Base-by-base conservation (phyloP, 306 rosid genomes). In the Rosa persica region DNA sequence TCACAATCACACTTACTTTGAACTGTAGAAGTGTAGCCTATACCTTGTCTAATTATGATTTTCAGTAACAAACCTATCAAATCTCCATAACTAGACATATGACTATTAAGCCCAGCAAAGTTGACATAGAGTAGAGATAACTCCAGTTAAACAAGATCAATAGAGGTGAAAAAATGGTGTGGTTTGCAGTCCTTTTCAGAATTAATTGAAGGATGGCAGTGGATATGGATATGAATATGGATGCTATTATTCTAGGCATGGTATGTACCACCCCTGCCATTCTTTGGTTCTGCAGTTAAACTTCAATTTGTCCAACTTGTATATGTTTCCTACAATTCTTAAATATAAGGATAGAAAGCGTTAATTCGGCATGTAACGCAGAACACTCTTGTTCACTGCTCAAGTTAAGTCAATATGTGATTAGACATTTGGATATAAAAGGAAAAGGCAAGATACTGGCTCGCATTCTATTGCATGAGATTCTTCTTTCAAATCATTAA, bases 271-370 rank as follows among this genome's bases (percentile, higher is more conserved):
- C 13, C 4, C 23, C 49, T 34, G 61, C 17, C 48, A 34, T 67
- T 51, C 60, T 44, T 15, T 30, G 36, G 47, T 27, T 23, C 47
- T 44, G 51, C n/a, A 44, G 43, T 30, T 34, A 44, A 72, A 66
- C 54, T 39, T 73, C 38, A 25, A 54, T 12, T 47, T 61, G 12
- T 47, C 38, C 76, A 48, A 76, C 68, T n/a, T 48, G 74, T n/a
- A 66, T 4, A 36, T 71, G 40, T 71, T 69, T 13, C 23, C 72
- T 40, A 48, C 60, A 12, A 61, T 30, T n/a, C 27, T 20, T 36
- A 23, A 40, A 36, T 27, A 47, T 20, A 36, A 4, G 39, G 48
- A 81, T 11, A 36, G 30, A 72, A 36, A 15, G 49, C 15, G 16
- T 11, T 20, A 38, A n/a, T n/a, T n/a, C n/a, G 44, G 38, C 55